These are phyloP conservation scores for Conticribra weissflogii DNA, from an alignment of 108 stramenopile species.

Conservation along the genomic window DNA sequence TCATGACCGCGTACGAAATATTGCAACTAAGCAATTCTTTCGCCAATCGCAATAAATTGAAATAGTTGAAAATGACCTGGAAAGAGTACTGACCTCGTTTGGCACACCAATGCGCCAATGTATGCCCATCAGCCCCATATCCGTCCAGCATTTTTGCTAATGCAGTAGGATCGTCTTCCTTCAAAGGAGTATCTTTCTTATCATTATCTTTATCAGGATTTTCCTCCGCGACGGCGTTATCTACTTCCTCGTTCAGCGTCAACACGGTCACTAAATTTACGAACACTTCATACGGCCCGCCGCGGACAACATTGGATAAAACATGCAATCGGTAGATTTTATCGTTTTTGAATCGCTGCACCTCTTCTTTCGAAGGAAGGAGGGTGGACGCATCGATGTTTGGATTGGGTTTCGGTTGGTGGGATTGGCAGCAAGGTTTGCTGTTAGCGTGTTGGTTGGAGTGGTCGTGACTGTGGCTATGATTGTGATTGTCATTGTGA, in stretches of 20 bases:
- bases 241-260: conserved; percentile 8
- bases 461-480: conserved; percentile 36
- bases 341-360: conserved; percentile 42
- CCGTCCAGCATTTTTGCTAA: conserved; percentile 48
- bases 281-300: conserved; percentile 40
- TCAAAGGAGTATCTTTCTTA: conserved; percentile 4
- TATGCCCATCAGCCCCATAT: conserved; percentile 78
- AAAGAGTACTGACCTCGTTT: conserved; percentile 69
- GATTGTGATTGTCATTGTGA: conserved; percentile 29
- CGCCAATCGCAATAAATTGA: too few species aligned
- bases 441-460: conserved; percentile 19
- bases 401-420: conserved; percentile 17
- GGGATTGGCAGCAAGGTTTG: conserved; percentile 14
- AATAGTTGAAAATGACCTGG: too few species aligned
- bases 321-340: conserved; percentile 34
- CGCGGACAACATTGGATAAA: conserved; percentile 39
- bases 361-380: conserved; percentile 52
- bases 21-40: too few species aligned
- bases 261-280: conserved; percentile 32
- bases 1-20: too few species aligned
- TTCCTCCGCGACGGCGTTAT: conserved; percentile 3
- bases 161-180: conserved; percentile 29
- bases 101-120: conserved; percentile 93
- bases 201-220: background rate
- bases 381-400: conserved; percentile 49